Conservation (phyloP, 257 asterid genomes). For the Fraxinus excelsior region DNA sequence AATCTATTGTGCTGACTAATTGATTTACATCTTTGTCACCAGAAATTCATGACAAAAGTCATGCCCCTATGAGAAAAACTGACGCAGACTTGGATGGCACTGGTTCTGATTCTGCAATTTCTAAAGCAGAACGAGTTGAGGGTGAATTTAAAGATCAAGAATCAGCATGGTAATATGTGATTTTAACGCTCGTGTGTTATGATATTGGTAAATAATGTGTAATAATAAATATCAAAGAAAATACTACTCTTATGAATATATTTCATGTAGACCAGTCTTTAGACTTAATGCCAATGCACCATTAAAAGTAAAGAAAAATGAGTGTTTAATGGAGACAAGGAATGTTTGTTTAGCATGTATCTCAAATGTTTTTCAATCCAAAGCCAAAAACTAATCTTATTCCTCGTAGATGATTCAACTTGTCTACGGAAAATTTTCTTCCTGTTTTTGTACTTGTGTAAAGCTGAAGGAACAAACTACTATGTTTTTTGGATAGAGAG, state of each 20-base stretch:
- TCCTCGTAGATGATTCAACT: neutral
- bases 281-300: neutral
- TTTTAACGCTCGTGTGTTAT: conserved; percentile 20
- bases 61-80: conserved; percentile 19
- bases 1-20: conserved; percentile 7
- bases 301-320: neutral
- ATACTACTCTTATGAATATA: neutral
- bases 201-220: neutral
- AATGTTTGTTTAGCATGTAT: neutral
- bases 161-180: conserved; percentile 42
- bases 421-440: neutral
- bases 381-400: neutral
- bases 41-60: conserved; percentile 40
- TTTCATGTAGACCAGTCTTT: neutral
- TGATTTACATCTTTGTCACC: conserved; percentile 25
- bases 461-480: neutral
- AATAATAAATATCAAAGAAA: neutral
- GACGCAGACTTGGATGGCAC: conserved; percentile 37
- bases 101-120: conserved; percentile 43
- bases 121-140: conserved; percentile 42
- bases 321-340: neutral
- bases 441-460: neutral
- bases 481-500: neutral
- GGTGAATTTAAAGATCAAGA: conserved; percentile 39
- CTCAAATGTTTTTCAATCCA: neutral